phyloP scores from a whole-genome alignment of 148 eudicot genomes.

The Spergularia bocconei region DNA sequence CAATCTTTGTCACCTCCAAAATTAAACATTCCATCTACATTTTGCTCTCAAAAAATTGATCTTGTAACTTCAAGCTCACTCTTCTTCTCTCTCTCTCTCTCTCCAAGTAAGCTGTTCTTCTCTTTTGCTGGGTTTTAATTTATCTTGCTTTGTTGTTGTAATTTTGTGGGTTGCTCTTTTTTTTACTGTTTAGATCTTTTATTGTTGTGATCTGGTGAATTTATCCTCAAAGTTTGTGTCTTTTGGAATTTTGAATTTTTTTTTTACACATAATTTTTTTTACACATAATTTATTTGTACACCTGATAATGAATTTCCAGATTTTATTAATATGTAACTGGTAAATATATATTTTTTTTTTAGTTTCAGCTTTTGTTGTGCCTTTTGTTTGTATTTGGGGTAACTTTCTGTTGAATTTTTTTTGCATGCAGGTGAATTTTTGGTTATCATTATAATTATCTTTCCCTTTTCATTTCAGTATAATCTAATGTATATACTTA shows the following conservation, averaged over 20 bases:
- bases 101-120: slow-evolving; percentile 17
- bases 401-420: not conserved
- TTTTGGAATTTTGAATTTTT: not conserved
- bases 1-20: slow-evolving; percentile 5
- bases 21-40: not conserved
- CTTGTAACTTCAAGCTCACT: not conserved
- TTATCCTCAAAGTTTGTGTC: not conserved
- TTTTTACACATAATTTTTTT: not conserved
- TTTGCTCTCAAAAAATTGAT: not conserved
- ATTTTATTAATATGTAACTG: not conserved
- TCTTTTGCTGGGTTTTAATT: not conserved
- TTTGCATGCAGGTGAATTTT: slow-evolving; percentile 12
- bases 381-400: not conserved
- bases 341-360: not conserved
- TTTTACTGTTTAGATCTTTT: slow-evolving; percentile 17
- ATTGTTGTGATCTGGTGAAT: not conserved
- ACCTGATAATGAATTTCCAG: no score
- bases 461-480: not conserved
- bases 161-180: not conserved
- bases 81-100: not conserved
- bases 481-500: not conserved
- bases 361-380: not conserved
- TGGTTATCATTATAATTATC: not conserved
- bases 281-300: not conserved
- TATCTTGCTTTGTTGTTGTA: no score